Base-by-base conservation (phyloP, 208 protist genomes). In the Crithidia brevicula region DNA sequence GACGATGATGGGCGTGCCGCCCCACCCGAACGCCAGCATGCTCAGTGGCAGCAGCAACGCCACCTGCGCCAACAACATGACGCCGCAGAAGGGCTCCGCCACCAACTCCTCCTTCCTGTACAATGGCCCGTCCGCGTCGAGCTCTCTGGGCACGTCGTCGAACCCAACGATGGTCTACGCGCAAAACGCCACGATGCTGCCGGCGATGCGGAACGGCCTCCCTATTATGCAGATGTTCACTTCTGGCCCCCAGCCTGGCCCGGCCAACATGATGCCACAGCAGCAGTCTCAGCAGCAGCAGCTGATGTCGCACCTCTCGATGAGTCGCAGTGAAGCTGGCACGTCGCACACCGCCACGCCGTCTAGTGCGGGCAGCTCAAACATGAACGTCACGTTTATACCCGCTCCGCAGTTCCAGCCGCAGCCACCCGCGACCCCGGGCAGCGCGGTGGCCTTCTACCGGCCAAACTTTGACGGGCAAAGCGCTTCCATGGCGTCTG, bases 171-270 rank as follows among this genome's bases (percentile, higher is more conserved):
- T 73, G 9, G 47, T 73, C n/a, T 73, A 66, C 50, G 46, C 56
- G 8, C 45, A 23, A 20, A 66, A 66, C 49, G 53, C 46, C 4
- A 52, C 57, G 9, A 53, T 73, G 27, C 31, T 66, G 38, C 45
- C 67, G n/a, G 59, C 49, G 11, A 66, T 73, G 46, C 56, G 50
- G 1, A 45, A 34, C 11, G 67, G 67, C 9, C 30, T 73, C 25
- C 67, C 67, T 5, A 36, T 73, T 13, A 66, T 73, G 67, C 67
- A 73, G 38, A 11, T 73, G 10, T 59, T 60, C 31, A 34, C 67
- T 1, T 28, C 67, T 15, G 22, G 42, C 11, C 57, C 67, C 5
- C 58, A 56, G 27, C 1, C 34, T n/a, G 36, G 38, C 15, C 3
- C 47, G 8, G 15, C 58, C 2, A 53, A 28, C 36, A 53, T 74